A percentile compares a stretch with the other conserved stretches of the same genome.
Conservation (phyloP, 1,139 yeast species). For the Scheffersomyces cryptocercus region DNA sequence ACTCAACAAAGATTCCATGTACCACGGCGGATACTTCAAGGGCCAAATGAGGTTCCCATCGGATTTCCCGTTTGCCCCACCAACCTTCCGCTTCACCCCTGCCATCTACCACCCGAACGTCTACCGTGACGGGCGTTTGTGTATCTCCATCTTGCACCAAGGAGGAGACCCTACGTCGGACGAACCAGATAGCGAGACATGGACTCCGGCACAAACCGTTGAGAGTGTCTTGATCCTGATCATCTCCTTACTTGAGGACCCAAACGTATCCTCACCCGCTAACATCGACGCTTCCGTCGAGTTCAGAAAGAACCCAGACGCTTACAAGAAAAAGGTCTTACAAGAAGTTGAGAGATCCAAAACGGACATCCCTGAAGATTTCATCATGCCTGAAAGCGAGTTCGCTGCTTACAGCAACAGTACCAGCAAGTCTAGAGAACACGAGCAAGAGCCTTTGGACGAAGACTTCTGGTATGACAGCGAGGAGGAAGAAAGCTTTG, state of each 20-base stretch:
- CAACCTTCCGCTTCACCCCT: slow-evolving; percentile 90
- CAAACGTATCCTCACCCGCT: slow-evolving; percentile 91
- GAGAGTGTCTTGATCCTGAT: slow-evolving; percentile 89
- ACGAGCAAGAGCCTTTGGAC: slow-evolving; percentile 69
- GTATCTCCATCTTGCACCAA: slow-evolving; percentile 89
- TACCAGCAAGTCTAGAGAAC: slow-evolving; percentile 34
- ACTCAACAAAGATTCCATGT: slow-evolving; percentile 82
- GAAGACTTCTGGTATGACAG: slow-evolving; percentile 87
- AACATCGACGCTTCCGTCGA: slow-evolving; percentile 95
- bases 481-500: slow-evolving; percentile 54
- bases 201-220: slow-evolving; percentile 97
- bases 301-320: slow-evolving; percentile 81
- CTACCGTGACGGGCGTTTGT: slow-evolving; percentile 87
- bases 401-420: slow-evolving; percentile 62
- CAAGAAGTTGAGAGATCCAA: slow-evolving; percentile 84
- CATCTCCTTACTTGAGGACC: slow-evolving; percentile 87
- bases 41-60: slow-evolving; percentile 93
- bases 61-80: slow-evolving; percentile 91
- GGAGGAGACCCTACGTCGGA: slow-evolving; percentile 88
- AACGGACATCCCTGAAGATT: slow-evolving; percentile 82
- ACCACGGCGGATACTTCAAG: slow-evolving; percentile 94
- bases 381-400: slow-evolving; percentile 69
- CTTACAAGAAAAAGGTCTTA: slow-evolving; percentile 74
- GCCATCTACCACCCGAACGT: slow-evolving; percentile 95
- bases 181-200: slow-evolving; percentile 89